These are phyloP conservation scores for Tubosaeta sp. DNA, from an alignment of 768 basidiomycete genomes.

Conservation along the genomic window DNA sequence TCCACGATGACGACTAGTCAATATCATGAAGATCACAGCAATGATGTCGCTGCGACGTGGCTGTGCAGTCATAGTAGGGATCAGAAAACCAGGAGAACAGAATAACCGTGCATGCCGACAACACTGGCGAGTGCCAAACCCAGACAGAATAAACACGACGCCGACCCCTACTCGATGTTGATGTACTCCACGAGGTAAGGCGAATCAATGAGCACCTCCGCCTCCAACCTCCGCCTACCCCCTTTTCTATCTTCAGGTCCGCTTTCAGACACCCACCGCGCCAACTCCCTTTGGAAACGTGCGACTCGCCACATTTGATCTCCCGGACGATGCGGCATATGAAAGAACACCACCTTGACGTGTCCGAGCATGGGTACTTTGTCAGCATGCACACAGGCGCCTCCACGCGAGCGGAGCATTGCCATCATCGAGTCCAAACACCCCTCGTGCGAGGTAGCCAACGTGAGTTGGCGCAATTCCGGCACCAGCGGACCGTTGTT, in stretches of 20 bases:
- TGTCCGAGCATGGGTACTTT: slow-evolving; percentile 5
- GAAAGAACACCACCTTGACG: slow-evolving; percentile 1
- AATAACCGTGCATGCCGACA: too few relatives aligned
- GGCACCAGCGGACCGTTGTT: neutral
- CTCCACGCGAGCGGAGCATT: slow-evolving; percentile 11
- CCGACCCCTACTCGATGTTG: neutral
- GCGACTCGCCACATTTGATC: neutral
- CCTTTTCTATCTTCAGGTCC: neutral
- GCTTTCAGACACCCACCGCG: neutral
- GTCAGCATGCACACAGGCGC: neutral
- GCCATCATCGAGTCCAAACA: slow-evolving; percentile 8
- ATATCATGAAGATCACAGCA: too few relatives aligned
- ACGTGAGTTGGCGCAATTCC: slow-evolving; percentile 9
- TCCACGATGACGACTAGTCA: too few relatives aligned
- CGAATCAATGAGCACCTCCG: slow-evolving; percentile 1
- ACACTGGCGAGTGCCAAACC: too few relatives aligned
- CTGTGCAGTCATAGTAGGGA: too few relatives aligned
- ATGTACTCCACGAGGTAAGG: slow-evolving; percentile 9
- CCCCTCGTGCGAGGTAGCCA: slow-evolving; percentile 12
- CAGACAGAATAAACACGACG: too few relatives aligned
- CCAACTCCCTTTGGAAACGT: neutral
- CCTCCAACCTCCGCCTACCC: neutral
- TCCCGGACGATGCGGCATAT: neutral
- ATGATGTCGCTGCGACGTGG: too few relatives aligned
- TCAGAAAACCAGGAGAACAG: too few relatives aligned